Evolutionary conservation across 2,329 filamentous ascomycete species (phyloP), one percentile per base, ranked within the genome.

Genomic region (Cadophora sp.): DNA sequence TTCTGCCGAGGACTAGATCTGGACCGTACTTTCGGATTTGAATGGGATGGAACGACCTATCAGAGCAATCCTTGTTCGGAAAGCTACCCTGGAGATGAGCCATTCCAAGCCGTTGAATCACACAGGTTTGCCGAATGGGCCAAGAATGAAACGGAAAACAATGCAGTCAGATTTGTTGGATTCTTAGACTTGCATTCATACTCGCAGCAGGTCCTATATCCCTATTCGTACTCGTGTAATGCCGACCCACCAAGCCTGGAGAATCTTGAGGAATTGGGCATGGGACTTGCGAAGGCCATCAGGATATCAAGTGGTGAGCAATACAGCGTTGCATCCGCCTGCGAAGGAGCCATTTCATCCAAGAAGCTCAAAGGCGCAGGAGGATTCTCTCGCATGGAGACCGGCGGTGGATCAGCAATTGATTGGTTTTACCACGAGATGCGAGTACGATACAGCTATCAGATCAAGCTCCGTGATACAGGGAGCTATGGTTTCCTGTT

Each of bases 371-470:
- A 72, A 75, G 65, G 72, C 64, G 72, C 72, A 77, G 65, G 70
- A 3, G 78, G 56, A 66, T 74, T 39, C 67, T 75, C 82, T 3
- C 83, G 88, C 47, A 87, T 94, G 69, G 92, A 96, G 76, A 86
- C 86, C 0, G 88, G 90, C 3, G 94, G 95, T 47, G 95, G 95
- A 2, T 94, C 92, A 59, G 93, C 92, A 1, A 88, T 98, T 50
- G 96, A 98, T 79, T 98, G 92, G 89, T 97, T 99, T 79, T 97
- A 97, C 77, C 92, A 97, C 73, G 91, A 96, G 74, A 80, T 98
- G 68, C 83, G 85, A 56, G 92, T 95, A 20, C 89, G 88, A 70
- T 97, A 93, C 78, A 92, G 93, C 66, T 98, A 96, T 78, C 96
- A 98, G 82, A 91, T 96, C 80, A 98, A 98, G 81, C 83, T 99